Evolutionary conservation across 78 protist species (phyloP), one percentile per base, ranked within the genome.

Genomic region (Cavenderia fasciculata): DNA sequence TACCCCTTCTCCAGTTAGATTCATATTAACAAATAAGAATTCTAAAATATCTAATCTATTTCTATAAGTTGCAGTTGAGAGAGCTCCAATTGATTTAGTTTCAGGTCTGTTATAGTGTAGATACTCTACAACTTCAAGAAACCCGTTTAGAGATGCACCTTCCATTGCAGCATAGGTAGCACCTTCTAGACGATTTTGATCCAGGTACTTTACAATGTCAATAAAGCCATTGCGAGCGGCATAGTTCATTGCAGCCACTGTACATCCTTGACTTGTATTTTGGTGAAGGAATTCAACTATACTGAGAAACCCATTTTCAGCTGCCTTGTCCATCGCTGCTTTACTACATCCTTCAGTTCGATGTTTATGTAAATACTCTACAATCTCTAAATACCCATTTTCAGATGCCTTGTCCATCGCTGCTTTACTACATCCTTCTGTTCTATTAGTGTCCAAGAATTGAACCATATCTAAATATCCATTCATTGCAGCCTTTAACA

Each of bases 251-350:
- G 86, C 86, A 41, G 40, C 54, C 2, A 33, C 49, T 0, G 71
- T 33, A 51, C 87, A 77, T 1, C 76, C 62, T 63, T 77, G 75
- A 12, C 44, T 61, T 18, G 68, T 25, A 36, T 77, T 62, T 36
- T 57, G n/a, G 33, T 77, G 74, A 75, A 77, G 74, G 27, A 46
- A 77, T 38, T 36, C n/a, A 7, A 77, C 12, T 0, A 77, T 27
- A 14, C 49, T 23, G 12, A 63, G 7, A 49, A 63, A 16, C 14
- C 87, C 87, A 63, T 61, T 63, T 2, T 12, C 16, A 10, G 75
- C 74, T 0, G 74, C 87, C 21, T 18, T 25, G 43, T 77, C 38
- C 21, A 77, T 77, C 0, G 87, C 74, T 6, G 29, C 51, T 6
- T 31, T 47, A 5, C 36, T 23, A 54, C 82, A 73, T 33, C 23